Percentiles rank a stretch among this genome's conserved stretches.
Evolutionary conservation across 805 yeast genomes (phyloP).

Genomic region (Candida verbasci): DNA sequence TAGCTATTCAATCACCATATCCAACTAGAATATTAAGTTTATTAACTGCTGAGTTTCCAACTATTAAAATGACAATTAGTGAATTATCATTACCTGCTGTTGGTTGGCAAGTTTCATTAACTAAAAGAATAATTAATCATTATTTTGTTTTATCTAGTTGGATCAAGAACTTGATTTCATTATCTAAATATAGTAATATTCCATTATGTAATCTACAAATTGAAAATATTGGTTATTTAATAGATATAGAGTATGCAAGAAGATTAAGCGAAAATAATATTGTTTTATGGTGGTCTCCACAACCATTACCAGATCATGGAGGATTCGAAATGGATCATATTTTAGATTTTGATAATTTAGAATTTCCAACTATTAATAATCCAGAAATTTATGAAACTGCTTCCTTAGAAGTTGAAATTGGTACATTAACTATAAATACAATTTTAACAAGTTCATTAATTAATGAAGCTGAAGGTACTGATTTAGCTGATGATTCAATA

Average conservation of each 20-base stretch:
- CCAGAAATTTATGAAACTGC: slow-evolving; percentile 77
- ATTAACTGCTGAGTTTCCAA: slow-evolving; percentile 57
- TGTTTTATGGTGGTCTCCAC: slow-evolving; percentile 91
- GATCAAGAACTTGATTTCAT: slow-evolving; percentile 58
- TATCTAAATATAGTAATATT: slow-evolving; percentile 70
- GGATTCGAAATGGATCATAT: slow-evolving; percentile 65
- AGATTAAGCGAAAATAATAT: slow-evolving; percentile 58
- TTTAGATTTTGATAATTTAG: slow-evolving; percentile 53
- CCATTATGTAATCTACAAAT: slow-evolving; percentile 82
- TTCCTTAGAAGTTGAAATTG: slow-evolving; percentile 73
- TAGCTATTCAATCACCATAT: slow-evolving; percentile 73
- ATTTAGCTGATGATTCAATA: slow-evolving; percentile 50
- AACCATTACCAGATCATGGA: slow-evolving; percentile 78
- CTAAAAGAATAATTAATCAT: slow-evolving; percentile 64
- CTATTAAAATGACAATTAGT: slow-evolving; percentile 53
- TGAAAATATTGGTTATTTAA: slow-evolving; percentile 72
- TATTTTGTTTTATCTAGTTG: slow-evolving; percentile 71
- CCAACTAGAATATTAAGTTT: slow-evolving; percentile 42
- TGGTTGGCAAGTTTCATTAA: slow-evolving; percentile 73
- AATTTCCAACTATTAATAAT: slow-evolving; percentile 66
- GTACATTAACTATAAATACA: slow-evolving; percentile 81
- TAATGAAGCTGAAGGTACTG: slow-evolving; percentile 86
- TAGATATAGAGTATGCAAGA: slow-evolving; percentile 86
- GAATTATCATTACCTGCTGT: slow-evolving; percentile 65
- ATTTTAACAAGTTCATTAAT: slow-evolving; percentile 78